Percentiles rank a stretch among this genome's conserved stretches.
These are phyloP conservation scores for Bothriochloa decipiens DNA, from an alignment of 176 grass and related monocot genomes.

Conservation along the genomic window DNA sequence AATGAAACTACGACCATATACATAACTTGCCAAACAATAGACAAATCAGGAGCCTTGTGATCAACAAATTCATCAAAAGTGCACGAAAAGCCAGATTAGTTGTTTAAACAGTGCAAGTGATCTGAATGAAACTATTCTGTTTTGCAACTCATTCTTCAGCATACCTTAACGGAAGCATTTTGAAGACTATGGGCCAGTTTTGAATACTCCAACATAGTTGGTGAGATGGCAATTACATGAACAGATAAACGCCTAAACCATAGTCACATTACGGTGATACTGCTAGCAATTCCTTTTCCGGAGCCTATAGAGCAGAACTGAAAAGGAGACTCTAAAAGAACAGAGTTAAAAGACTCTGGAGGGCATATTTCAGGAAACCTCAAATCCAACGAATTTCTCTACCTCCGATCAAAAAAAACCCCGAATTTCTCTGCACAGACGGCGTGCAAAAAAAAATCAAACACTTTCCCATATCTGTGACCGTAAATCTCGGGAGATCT, in stretches of 20 bases:
- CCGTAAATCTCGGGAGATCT: constrained; percentile 39
- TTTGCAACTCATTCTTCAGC: background rate
- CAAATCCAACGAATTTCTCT: constrained; percentile 32
- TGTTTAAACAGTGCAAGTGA: background rate
- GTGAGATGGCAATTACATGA: constrained; percentile 18
- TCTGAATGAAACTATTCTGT: no score
- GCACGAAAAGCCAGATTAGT: background rate
- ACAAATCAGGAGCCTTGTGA: background rate
- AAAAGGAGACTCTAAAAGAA: background rate
- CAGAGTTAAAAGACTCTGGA: background rate
- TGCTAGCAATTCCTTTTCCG: background rate
- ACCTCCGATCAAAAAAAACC: background rate
- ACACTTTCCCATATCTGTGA: background rate
- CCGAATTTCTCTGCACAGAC: background rate
- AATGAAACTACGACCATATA: background rate
- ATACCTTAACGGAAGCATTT: background rate
- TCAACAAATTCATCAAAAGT: background rate
- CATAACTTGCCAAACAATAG: background rate
- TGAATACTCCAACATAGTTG: background rate
- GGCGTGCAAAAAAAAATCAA: background rate
- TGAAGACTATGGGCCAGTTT: background rate
- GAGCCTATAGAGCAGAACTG: background rate
- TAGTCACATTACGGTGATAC: background rate
- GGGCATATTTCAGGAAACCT: background rate
- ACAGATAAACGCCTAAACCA: background rate